Percentiles rank a stretch among this genome's conserved stretches.
Evolutionary conservation across 345 rosid genomes (phyloP).

Genomic region (Combretum micranthum): DNA sequence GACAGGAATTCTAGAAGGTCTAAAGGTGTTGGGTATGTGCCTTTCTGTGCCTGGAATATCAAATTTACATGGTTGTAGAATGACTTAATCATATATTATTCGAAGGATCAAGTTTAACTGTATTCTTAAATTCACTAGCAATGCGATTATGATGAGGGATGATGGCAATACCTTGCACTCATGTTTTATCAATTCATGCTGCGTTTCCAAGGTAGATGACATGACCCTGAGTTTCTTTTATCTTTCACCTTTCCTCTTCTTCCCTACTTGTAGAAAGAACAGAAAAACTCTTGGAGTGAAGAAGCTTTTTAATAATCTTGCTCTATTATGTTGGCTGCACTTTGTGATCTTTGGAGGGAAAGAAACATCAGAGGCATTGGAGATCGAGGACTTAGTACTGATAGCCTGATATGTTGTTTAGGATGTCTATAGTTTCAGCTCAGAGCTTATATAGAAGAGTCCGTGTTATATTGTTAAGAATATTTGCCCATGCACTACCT

Average conservation of each 20-base stretch:
- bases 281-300: constrained; percentile 17
- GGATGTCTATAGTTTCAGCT: too few relatives aligned
- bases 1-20: constrained; percentile 94
- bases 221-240: constrained; percentile 49
- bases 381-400: too few relatives aligned
- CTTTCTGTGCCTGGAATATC: constrained; percentile 7
- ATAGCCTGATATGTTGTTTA: too few relatives aligned
- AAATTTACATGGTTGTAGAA: constrained; percentile 27
- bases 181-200: constrained; percentile 96
- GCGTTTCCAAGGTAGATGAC: constrained; percentile 88
- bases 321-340: constrained; percentile 8
- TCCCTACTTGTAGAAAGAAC: constrained; percentile 26
- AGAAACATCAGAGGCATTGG: too few relatives aligned
- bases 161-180: constrained; percentile 89
- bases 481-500: too few relatives aligned
- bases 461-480: too few relatives aligned
- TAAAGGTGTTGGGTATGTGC: constrained; percentile 94
- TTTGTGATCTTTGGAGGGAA: too few relatives aligned
- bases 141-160: constrained; percentile 97
- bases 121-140: constrained; percentile 94
- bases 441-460: too few relatives aligned
- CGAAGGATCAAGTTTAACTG: constrained; percentile 77
- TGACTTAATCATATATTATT: constrained; percentile 46
- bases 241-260: constrained; percentile 27
- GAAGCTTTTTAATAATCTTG: constrained; percentile 5